Evolutionary conservation across 768 basidiomycete genomes (phyloP).

Genomic region (Mycena crocata): DNA sequence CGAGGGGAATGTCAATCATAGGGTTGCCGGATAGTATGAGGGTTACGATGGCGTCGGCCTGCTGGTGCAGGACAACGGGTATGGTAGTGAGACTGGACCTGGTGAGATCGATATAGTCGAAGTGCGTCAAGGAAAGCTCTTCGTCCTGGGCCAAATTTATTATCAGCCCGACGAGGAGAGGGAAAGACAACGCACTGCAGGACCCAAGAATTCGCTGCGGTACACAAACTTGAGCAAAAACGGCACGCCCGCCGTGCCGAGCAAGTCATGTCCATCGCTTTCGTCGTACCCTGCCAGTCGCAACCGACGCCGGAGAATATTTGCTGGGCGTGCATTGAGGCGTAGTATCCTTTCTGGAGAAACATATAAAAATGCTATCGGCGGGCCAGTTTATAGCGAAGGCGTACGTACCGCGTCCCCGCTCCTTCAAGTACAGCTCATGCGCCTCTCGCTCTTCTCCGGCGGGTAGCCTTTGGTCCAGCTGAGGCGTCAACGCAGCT

Average conservation of each 20-base stretch:
- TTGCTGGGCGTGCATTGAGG: slow-evolving; percentile 82
- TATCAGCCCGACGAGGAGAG: background rate
- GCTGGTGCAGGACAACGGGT: slow-evolving; percentile 85
- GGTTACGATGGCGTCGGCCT: slow-evolving; percentile 86
- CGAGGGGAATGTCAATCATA: slow-evolving; percentile 94
- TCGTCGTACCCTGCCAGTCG: slow-evolving; percentile 91
- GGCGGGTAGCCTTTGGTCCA: slow-evolving; percentile 30
- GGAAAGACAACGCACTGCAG: slow-evolving; percentile 54
- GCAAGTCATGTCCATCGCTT: slow-evolving; percentile 78
- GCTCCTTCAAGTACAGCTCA: slow-evolving; percentile 79
- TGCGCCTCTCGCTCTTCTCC: slow-evolving; percentile 63
- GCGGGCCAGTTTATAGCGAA: slow-evolving; percentile 2
- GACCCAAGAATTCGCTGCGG: slow-evolving; percentile 77
- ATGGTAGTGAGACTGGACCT: slow-evolving; percentile 85
- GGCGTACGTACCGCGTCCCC: slow-evolving; percentile 72
- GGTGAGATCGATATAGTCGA: slow-evolving; percentile 84
- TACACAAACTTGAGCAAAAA: slow-evolving; percentile 93
- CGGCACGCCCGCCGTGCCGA: slow-evolving; percentile 60
- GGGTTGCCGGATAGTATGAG: slow-evolving; percentile 95
- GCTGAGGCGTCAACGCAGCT: slow-evolving; percentile 27
- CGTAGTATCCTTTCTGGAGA: slow-evolving; percentile 91
- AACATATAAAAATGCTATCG: slow-evolving; percentile 13
- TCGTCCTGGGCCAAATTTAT: slow-evolving; percentile 68
- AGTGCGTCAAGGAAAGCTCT: slow-evolving; percentile 74
- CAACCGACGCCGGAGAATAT: slow-evolving; percentile 82